Evolutionary conservation across 371 early-diverging fungal species (phyloP).

Genomic region (Phascolomyces articulosus): DNA sequence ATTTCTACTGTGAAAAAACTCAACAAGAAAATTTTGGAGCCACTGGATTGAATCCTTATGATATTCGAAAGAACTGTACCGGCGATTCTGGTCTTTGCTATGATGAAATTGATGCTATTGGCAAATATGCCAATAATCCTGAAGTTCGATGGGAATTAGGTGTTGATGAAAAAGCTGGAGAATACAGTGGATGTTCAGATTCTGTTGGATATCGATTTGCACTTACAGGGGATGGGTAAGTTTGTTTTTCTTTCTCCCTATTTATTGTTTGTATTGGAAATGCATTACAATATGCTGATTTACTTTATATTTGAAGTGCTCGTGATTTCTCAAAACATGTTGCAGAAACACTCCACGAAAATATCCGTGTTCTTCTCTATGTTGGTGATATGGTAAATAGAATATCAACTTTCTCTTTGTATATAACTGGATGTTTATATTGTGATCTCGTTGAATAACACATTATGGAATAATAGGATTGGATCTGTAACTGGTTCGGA

Average conservation of each 20-base stretch:
- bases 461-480: constrained; percentile 52
- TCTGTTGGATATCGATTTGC: constrained; percentile 73
- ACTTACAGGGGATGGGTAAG: constrained; percentile 82
- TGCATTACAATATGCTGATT: too few species aligned
- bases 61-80: constrained; percentile 72
- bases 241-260: too few species aligned
- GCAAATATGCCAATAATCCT: constrained; percentile 69
- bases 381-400: constrained; percentile 55
- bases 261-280: too few species aligned
- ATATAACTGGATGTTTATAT: too few species aligned
- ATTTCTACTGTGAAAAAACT: constrained; percentile 69
- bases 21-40: constrained; percentile 9
- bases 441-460: too few species aligned
- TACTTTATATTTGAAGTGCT: not conserved
- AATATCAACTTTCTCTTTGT: too few species aligned
- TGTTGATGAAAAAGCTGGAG: constrained; percentile 53
- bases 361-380: constrained; percentile 82
- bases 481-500: constrained; percentile 83
- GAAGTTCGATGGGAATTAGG: constrained; percentile 77
- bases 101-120: constrained; percentile 74
- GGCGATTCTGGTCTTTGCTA: constrained; percentile 73
- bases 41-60: constrained; percentile 52
- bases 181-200: constrained; percentile 76
- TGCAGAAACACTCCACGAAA: constrained; percentile 67
- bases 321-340: constrained; percentile 10